Percentiles rank a stretch among this genome's conserved stretches.
These are phyloP conservation scores for Alternaria arbusti DNA, from an alignment of 2,329 filamentous ascomycete genomes.

Conservation along the genomic window DNA sequence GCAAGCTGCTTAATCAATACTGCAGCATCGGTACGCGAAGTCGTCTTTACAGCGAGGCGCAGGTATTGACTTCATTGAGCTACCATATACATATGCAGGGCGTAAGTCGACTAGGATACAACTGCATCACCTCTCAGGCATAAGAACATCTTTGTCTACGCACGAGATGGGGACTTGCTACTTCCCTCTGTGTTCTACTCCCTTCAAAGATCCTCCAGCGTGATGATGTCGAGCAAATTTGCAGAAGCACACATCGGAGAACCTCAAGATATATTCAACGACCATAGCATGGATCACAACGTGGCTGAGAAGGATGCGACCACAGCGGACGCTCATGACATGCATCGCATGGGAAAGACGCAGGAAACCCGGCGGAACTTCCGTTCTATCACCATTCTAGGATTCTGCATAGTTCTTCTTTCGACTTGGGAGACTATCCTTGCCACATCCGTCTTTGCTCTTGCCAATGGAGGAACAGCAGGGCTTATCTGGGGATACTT, in stretches of 20 bases:
- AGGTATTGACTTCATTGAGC: background rate
- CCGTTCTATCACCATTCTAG: conserved; percentile 20
- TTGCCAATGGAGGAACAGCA: conserved; percentile 38
- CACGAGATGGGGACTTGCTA: background rate
- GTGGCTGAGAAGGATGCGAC: conserved; percentile 23
- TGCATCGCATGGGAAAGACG: conserved; percentile 33
- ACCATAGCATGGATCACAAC: background rate
- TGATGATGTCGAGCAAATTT: background rate
- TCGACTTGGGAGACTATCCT: conserved; percentile 31
- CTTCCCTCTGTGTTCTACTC: background rate
- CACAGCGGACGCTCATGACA: conserved; percentile 22
- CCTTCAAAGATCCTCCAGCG: background rate
- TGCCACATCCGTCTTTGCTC: conserved; percentile 18
- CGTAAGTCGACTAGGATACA: background rate
- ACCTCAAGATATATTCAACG: background rate
- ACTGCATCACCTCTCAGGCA: background rate
- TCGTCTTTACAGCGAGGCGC: background rate
- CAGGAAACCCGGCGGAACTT: conserved; percentile 28
- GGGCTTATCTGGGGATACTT: conserved; percentile 40
- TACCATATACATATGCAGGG: background rate
- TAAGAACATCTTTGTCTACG: background rate
- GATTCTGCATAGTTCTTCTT: conserved; percentile 27
- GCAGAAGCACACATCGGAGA: background rate
- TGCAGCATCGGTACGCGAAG: background rate
- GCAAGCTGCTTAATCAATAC: background rate